Base-by-base conservation (phyloP, 2,329 filamentous ascomycete genomes). In the Domatiomyces catenatus region DNA sequence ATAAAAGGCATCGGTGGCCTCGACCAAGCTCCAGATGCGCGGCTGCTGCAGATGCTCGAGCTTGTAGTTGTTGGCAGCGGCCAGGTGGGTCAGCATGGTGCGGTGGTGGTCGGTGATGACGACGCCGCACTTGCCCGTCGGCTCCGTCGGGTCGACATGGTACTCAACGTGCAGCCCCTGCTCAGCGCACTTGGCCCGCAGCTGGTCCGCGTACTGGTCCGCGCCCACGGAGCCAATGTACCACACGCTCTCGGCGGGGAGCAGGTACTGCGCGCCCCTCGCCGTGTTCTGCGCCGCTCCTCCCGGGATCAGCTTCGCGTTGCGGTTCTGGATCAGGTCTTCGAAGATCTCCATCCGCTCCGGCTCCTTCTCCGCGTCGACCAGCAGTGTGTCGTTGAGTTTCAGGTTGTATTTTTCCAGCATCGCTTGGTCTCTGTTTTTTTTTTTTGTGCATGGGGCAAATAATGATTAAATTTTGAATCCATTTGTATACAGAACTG, bases 271-370 rank as follows among this genome's bases (percentile, higher is more conserved):
- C 57, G 90, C 92, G 60, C 92, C 92, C 64, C 92, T 83, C 60
- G 92, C 90, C 49, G 88, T 93, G 79, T 98, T 98, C 74, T 98
- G 92, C 26, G 92, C 92, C 51, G 92, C 92, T 64, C 92, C 92
- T 59, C 92, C 92, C 50, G 92, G 88, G 65, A 96, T 92, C 67
- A 96, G 76, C 73, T 94, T 93, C 57, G 90, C 90, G 62, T 92
- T 80, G 72, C 82, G 86, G 77, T 92, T 90, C 71, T 85, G 83
- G 62, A 95, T 79, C 60, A 96, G 79, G 64, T 98, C 92, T 66
- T 96, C 89, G 70, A 88, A 98, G 64, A 98, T 78, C 45, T 77
- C 79, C 65, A 84, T 75, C 72, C 98, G 92, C 48, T 60, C 52
- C 49, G 55, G 53, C 51, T 60, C 58, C 72, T 98, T 92, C 48